These are phyloP conservation scores for Vaccinium myrtillus DNA, from an alignment of 148 eudicot genomes.

Conservation along the genomic window DNA sequence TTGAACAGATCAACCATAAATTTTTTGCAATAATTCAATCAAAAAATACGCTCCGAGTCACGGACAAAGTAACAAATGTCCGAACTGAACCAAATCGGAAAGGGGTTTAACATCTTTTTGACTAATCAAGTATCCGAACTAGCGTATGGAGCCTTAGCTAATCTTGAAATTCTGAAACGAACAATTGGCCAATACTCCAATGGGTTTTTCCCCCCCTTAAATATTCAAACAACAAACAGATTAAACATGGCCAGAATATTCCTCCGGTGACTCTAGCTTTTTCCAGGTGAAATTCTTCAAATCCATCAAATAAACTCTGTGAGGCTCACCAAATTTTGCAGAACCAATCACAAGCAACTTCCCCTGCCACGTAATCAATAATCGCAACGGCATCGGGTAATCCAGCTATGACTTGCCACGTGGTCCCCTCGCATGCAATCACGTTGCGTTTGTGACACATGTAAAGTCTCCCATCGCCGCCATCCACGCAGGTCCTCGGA, in stretches of 20 bases:
- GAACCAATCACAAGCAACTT: conserved; percentile 55
- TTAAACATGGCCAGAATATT: conserved; percentile 67
- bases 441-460: conserved; percentile 32
- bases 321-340: conserved; percentile 34
- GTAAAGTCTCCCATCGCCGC: conserved; percentile 32
- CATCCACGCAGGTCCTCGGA: conserved; percentile 39
- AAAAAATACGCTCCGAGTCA: too few species aligned
- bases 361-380: conserved; percentile 31
- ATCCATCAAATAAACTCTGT: conserved; percentile 46
- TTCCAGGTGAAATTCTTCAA: conserved; percentile 48
- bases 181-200: too few species aligned
- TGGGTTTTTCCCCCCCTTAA: conserved; percentile 7
- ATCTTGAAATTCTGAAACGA: too few species aligned
- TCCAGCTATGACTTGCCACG: conserved; percentile 50
- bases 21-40: too few species aligned
- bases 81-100: too few species aligned
- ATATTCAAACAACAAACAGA: conserved; percentile 63
- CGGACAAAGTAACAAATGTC: too few species aligned
- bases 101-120: too few species aligned
- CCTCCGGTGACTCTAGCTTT: conserved; percentile 40
- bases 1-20: not conserved
- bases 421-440: conserved; percentile 36
- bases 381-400: conserved; percentile 42
- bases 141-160: too few species aligned
- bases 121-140: too few species aligned